phyloP scores from a whole-genome alignment of 2,329 filamentous ascomycete genomes.

The Plenodomus lindquistii region DNA sequence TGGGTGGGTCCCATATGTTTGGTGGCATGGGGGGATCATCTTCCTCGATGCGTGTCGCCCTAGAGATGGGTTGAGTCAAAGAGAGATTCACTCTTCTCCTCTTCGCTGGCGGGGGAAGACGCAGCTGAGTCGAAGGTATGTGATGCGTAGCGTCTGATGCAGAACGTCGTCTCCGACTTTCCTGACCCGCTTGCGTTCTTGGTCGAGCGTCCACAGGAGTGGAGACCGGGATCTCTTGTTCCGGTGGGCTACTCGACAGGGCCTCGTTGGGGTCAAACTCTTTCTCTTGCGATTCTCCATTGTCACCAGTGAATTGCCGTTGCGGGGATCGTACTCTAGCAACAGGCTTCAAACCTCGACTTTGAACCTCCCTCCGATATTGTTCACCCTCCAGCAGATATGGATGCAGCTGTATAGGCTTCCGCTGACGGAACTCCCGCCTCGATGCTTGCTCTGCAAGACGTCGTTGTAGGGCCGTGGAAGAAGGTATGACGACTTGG shows the following conservation, averaged over 20 bases:
- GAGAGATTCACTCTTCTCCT: conserved; percentile 24
- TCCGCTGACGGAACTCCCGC: conserved; percentile 49
- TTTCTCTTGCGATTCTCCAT: conserved; percentile 37
- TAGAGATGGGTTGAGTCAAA: conserved; percentile 11
- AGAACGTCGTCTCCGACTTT: conserved; percentile 5
- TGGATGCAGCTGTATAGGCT: conserved; percentile 55
- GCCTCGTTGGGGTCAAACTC: conserved; percentile 34
- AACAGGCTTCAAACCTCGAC: conserved; percentile 50
- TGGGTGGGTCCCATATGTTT: conserved; percentile 46
- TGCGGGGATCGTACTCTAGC: conserved; percentile 35
- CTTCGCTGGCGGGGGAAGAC: conserved; percentile 18
- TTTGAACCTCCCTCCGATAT: conserved; percentile 49
- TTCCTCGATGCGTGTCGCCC: conserved; percentile 14
- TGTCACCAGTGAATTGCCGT: conserved; percentile 14
- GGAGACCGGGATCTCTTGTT: conserved; percentile 29
- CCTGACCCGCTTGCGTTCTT: conserved; percentile 5
- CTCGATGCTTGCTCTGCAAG: conserved; percentile 18
- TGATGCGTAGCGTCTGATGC: conserved; percentile 7
- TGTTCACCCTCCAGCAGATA: conserved; percentile 51
- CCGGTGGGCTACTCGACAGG: conserved; percentile 25
- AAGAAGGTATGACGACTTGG: conserved; percentile 36
- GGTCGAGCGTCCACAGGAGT: conserved; percentile 18
- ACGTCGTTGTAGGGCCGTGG: conserved; percentile 18
- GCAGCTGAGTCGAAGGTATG: conserved; percentile 18
- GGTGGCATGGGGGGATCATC: conserved; percentile 1